These are phyloP conservation scores for Lactarius evosmus DNA, from an alignment of 768 basidiomycete species.

Conservation along the genomic window DNA sequence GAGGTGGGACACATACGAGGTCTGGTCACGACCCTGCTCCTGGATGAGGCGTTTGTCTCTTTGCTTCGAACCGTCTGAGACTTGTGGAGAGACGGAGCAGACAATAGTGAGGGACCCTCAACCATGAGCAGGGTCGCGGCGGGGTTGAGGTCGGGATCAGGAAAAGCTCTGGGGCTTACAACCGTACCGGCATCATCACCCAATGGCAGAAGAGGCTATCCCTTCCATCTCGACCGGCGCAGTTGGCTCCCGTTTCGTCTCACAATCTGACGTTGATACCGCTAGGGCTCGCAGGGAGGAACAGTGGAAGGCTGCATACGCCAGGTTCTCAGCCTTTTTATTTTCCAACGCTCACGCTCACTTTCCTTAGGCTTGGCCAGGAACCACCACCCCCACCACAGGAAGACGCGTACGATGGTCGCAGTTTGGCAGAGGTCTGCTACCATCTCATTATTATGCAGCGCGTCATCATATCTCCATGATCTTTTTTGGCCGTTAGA, in stretches of 20 bases:
- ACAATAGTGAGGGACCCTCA: not conserved
- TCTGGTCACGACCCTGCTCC: slow-evolving; percentile 17
- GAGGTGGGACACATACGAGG: slow-evolving; percentile 15
- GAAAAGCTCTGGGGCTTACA: not conserved
- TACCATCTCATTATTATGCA: slow-evolving; percentile 19
- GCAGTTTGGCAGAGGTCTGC: slow-evolving; percentile 85
- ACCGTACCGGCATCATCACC: slow-evolving; percentile 10
- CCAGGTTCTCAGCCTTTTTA: slow-evolving; percentile 46
- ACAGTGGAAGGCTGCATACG: slow-evolving; percentile 90
- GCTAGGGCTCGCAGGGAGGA: slow-evolving; percentile 72
- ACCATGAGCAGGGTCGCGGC: slow-evolving; percentile 5
- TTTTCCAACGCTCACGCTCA: slow-evolving; percentile 17
- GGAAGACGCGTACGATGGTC: slow-evolving; percentile 77
- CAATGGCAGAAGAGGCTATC: slow-evolving; percentile 37
- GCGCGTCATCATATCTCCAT: slow-evolving; percentile 3
- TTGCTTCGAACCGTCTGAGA: slow-evolving; percentile 1
- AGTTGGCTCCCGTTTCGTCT: slow-evolving; percentile 83
- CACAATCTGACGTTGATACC: slow-evolving; percentile 71
- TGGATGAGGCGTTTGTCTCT: slow-evolving; percentile 1
- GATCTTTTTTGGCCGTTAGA: slow-evolving; percentile 43
- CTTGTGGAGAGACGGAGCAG: not conserved
- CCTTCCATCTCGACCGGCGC: slow-evolving; percentile 69
- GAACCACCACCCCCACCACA: slow-evolving; percentile 74
- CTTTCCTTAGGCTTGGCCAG: slow-evolving; percentile 62
- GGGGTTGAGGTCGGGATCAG: not conserved